A percentile compares a stretch with the other conserved stretches of the same genome.
Conservation (phyloP, 2,329 filamentous ascomycete genomes). For the Reticulascus tulasneorum region DNA sequence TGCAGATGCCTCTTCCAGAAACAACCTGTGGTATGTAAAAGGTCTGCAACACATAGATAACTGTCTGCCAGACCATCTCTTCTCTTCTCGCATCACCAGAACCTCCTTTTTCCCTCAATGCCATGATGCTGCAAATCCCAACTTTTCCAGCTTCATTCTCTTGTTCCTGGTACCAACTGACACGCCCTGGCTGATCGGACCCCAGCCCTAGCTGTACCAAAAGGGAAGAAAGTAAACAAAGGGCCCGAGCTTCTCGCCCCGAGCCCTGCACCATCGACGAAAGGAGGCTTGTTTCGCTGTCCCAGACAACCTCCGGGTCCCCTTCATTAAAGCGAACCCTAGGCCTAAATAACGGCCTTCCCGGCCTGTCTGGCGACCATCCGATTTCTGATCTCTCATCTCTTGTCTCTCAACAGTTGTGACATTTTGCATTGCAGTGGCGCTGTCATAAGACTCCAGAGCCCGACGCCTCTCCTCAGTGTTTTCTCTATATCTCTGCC, state of each 20-base stretch:
- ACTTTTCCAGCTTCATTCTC: too few species aligned
- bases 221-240: constrained; percentile 39
- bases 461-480: constrained; percentile 9
- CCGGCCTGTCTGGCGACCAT: constrained; percentile 13
- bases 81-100: too few species aligned
- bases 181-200: constrained; percentile 11
- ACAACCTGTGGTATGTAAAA: too few species aligned
- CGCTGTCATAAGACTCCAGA: constrained; percentile 11
- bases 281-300: constrained; percentile 7
- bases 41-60: too few species aligned
- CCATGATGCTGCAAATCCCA: too few species aligned
- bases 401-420: constrained; percentile 13
- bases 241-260: constrained; percentile 25
- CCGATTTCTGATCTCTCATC: constrained; percentile 13
- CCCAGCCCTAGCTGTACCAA: constrained; percentile 27
- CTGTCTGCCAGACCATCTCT: too few species aligned
- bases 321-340: constrained; percentile 11
- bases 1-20: too few species aligned
- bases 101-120: too few species aligned
- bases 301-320: constrained; percentile 14
- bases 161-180: constrained; percentile 10
- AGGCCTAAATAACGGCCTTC: constrained; percentile 12
- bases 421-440: constrained; percentile 3
- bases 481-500: constrained; percentile 8
- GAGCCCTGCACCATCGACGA: constrained; percentile 7